Base-by-base conservation (phyloP, 805 yeast genomes). In the Grigorovia transvaalensis region DNA sequence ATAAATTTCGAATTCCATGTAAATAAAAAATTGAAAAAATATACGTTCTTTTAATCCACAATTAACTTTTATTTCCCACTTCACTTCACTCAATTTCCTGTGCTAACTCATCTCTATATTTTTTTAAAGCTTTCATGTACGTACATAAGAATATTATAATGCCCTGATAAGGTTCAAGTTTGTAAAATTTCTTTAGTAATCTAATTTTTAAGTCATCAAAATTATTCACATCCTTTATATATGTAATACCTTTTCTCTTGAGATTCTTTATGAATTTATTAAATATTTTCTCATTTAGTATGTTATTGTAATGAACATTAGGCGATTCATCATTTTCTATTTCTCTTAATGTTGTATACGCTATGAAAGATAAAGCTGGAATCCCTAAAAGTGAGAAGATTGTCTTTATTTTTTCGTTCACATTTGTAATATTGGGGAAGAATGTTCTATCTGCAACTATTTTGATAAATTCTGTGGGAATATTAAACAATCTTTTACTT, bases 111-210 rank as follows among this genome's bases (percentile, higher is more conserved):
- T 19, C 33, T 19, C 38, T 46, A 43, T 66, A 52, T 60, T 62
- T 44, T 6, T 73, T 59, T 11, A 81, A 64, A 54, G 82, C 75
- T 57, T 76, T 77, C 55, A 83, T 56, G 40, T 83, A 80, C 18
- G 75, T 72, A 57, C 76, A 79, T 17, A 84, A 59, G 45, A 84
- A 70, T 35, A 72, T 72, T 4, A 75, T 68, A 3, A 82, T 54
- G 0, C 85, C 82, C 9, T 53, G 56, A 51, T 76, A 81, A 2
- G 84, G 82, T 18, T 54, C 51, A n/a, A 44, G 38, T 1, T 33
- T 19, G 11, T 20, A 18, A 6, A 82, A 58, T 18, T 67, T 58
- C 41, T 70, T 69, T 54, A 83, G 59, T 0, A 81, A 63, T 27
- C 68, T 64, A 2, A 78, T 56, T 53, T 77, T 73, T 29, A 81